Evolutionary conservation across 495 filamentous ascomycete genomes (phyloP).

Genomic region (Aspergillus baeticus): DNA sequence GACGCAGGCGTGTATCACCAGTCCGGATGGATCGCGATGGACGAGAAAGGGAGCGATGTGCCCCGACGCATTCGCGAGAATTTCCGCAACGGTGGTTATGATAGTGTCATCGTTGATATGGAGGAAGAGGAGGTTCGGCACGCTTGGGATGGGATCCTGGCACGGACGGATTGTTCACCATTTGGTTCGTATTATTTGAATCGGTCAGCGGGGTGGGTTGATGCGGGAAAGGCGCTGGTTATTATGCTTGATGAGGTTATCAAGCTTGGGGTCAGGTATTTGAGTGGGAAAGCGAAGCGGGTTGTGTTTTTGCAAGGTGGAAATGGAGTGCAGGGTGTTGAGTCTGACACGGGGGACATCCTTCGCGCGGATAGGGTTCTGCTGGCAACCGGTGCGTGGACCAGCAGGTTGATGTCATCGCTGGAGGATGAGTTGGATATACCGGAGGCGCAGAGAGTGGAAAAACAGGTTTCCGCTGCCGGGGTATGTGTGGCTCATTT

Average conservation of each 20-base stretch:
- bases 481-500: conserved; percentile 40
- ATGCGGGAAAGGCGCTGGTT: conserved; percentile 33
- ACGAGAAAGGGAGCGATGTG: conserved; percentile 19
- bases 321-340: conserved; percentile 20
- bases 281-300: conserved; percentile 27
- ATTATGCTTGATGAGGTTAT: conserved; percentile 32
- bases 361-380: conserved; percentile 45
- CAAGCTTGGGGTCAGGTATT: conserved; percentile 32
- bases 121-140: conserved; percentile 27
- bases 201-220: conserved; percentile 38
- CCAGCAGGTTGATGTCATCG: conserved; percentile 33
- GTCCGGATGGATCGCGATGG: conserved; percentile 37
- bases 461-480: conserved; percentile 38
- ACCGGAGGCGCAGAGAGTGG: conserved; percentile 23
- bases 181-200: conserved; percentile 38
- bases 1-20: conserved; percentile 27
- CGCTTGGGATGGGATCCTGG: conserved; percentile 31
- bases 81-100: conserved; percentile 24
- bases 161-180: conserved; percentile 22
- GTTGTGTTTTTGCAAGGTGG: conserved; percentile 17
- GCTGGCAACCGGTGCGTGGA: conserved; percentile 58
- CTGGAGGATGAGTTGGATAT: conserved; percentile 33
- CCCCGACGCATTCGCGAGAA: conserved; percentile 30
- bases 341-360: conserved; percentile 29
- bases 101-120: conserved; percentile 22